Percentiles rank a stretch among this genome's conserved stretches.
Evolutionary conservation across 352 stramenopile genomes (phyloP).

Genomic region (Pythium aquatile): DNA sequence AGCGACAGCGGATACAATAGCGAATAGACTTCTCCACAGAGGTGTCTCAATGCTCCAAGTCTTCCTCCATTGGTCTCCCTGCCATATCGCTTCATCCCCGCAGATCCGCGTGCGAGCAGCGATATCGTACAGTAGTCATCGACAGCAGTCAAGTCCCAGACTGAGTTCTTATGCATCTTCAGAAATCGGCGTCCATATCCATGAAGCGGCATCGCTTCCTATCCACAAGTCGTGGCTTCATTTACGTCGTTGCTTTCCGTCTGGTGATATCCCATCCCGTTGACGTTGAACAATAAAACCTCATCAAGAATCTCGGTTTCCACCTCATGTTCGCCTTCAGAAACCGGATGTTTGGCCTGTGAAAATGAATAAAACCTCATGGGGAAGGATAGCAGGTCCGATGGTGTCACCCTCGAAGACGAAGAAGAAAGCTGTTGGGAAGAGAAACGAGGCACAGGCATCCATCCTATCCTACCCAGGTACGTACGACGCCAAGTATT

Average conservation of each 20-base stretch:
- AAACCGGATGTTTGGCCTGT: slow-evolving; percentile 8
- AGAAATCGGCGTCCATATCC: not conserved
- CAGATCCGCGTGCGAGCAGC: not conserved
- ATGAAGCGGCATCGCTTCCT: not conserved
- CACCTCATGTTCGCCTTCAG: not conserved
- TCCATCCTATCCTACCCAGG: not conserved
- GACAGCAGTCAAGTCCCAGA: not conserved
- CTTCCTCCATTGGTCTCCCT: not conserved
- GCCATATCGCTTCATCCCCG: not conserved
- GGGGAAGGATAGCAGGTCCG: not conserved
- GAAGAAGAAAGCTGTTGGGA: slow-evolving; percentile 20
- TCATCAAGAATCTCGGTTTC: not conserved
- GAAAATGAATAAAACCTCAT: slow-evolving; percentile 23
- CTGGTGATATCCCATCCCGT: slow-evolving; percentile 11
- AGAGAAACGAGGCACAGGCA: slow-evolving; percentile 4
- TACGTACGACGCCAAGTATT: not conserved
- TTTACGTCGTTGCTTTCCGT: not conserved
- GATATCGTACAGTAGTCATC: not conserved
- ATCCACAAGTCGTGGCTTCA: slow-evolving; percentile 26
- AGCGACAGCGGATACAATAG: not conserved
- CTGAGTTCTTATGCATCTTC: not conserved
- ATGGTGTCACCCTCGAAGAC: slow-evolving; percentile 24
- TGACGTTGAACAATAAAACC: slow-evolving; percentile 14
- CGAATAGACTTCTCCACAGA: not conserved
- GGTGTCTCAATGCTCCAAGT: not conserved